Base-by-base conservation (phyloP, 2,329 filamentous ascomycete species). In the Neonectria punicea region DNA sequence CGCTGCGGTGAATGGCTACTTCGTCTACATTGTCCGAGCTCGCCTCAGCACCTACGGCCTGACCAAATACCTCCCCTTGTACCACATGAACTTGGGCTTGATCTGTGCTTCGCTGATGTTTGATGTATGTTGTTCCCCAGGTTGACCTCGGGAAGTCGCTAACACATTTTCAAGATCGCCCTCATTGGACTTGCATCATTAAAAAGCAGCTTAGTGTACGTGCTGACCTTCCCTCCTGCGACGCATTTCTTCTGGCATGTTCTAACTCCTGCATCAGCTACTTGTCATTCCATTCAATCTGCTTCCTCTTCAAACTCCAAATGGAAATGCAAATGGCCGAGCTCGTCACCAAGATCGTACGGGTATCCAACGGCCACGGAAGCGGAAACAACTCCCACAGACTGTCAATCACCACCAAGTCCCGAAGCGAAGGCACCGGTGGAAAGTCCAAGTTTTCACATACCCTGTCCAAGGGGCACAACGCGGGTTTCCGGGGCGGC, bases 271-370 rank as follows among this genome's bases (percentile, higher is more conserved):
- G 2, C 5, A 0, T 3, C 5, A 77, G 75, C 0, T 78, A 75
- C 8, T 59, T 78, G 0, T 73, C 73, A 0, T 78, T 78, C n/a
- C 82, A 84, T n/a, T 82, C 83, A 0, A 74, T 85, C 0, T 82
- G 81, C 8, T 85, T 84, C 63, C 75, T 84, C 0, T 75, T 85
- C 11, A 85, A 85, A 54, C 76, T 85, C 8, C 81, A 84, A 51
- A 85, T 85, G 60, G 83, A 85, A 61, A 83, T 85, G 80, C 79
- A 78, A 16, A 85, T 85, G 82, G 82, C 84, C 53, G 81, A 82
- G 28, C 78, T 85, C 5, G 85, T 85, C 64, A 79, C 71, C 3
- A 81, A 79, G 34, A 72, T 77, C 3, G 68, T 77, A 1, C 63
- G 61, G 0, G 66, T 63, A 0, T 47, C 65, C 0, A 58, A 61